Base-by-base conservation (phyloP, 2,329 filamentous ascomycete genomes). In the Hypomyces perniciosus region DNA sequence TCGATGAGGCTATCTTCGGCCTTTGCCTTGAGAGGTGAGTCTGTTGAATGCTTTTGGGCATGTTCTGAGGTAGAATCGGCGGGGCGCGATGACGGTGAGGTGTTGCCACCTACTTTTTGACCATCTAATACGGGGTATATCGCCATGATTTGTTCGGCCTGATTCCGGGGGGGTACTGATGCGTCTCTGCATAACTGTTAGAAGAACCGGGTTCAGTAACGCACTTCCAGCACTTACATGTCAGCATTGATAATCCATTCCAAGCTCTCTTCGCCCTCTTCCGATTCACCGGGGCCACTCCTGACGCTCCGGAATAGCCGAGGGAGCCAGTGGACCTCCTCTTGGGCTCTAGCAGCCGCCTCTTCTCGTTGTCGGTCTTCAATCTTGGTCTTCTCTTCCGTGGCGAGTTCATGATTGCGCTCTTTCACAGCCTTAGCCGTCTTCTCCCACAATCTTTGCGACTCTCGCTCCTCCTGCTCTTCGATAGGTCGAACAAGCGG, bases 221-320 rank as follows among this genome's bases (percentile, higher is more conserved):
- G 28, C 6, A 30, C 3, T 20, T 20, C 20, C 20, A 33, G 6
- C n/a, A 67, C 76, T 64, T 70, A 95, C 90, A 99, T 80, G 50
- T 84, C 77, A 2, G 91, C 86, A 67, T 92, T 86, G 62, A 99
- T 88, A 62, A 97, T 91, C 89, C 90, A 99, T 69, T 97, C 93
- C 30, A 99, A 73, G 57, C 88, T 89, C 65, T 95, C 90, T 66
- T 95, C 88, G 29, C 88, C 88, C 65, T 92, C 85, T 56, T 93
- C 88, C 4, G 78, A 65, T 1, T 83, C 84, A 31, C 84, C 85
- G 2, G 84, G 82, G 1, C 85, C 87, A 27, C 84, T 83, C 41
- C 80, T 78, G 8, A 95, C 86, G 44, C 73, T 72, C 54, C 90
- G 81, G 76, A 99, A 99, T 9, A 97, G 78, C 56, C 84, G 83